phyloP scores from a whole-genome alignment of 1,284 basidiomycete genomes.

The Microbotryum intermedium region DNA sequence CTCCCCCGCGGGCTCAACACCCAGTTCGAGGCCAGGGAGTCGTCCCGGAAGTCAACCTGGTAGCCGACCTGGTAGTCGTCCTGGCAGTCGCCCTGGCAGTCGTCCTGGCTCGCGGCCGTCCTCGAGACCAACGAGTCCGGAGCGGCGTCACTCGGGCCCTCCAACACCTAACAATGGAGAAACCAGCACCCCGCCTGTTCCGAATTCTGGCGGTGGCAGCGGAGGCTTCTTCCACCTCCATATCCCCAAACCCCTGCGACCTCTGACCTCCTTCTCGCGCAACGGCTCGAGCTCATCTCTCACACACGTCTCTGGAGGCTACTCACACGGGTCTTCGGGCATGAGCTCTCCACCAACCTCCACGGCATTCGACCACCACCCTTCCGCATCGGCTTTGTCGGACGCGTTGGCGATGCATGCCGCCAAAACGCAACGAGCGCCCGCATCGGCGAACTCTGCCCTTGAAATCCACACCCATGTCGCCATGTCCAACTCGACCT shows the following conservation, averaged over 20 bases:
- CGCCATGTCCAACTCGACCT: slow-evolving; percentile 21
- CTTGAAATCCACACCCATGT: slow-evolving; percentile 15
- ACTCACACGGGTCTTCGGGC: no score
- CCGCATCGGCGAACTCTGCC: background rate
- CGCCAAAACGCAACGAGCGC: slow-evolving; percentile 6
- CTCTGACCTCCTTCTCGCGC: slow-evolving; percentile 29
- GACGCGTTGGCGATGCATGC: slow-evolving; percentile 27
- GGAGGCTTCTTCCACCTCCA: slow-evolving; percentile 32
- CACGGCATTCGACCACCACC: slow-evolving; percentile 8
- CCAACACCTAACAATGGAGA: background rate
- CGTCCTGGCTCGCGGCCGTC: slow-evolving; percentile 17
- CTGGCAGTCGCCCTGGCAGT: slow-evolving; percentile 18
- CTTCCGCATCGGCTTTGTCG: slow-evolving; percentile 28
- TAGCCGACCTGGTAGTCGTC: slow-evolving; percentile 15
- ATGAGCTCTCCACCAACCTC: background rate
- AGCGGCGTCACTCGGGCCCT: slow-evolving; percentile 3
- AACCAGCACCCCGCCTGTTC: background rate
- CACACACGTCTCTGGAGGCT: background rate
- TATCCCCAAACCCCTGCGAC: slow-evolving; percentile 33
- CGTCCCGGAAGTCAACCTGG: slow-evolving; percentile 15
- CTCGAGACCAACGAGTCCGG: slow-evolving; percentile 1
- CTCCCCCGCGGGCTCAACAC: slow-evolving; percentile 11
- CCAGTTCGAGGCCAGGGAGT: slow-evolving; percentile 15
- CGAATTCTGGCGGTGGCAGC: slow-evolving; percentile 3
- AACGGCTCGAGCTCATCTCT: slow-evolving; percentile 10